phyloP scores from a whole-genome alignment of 306 rosid species.

The Comarum palustre region DNA sequence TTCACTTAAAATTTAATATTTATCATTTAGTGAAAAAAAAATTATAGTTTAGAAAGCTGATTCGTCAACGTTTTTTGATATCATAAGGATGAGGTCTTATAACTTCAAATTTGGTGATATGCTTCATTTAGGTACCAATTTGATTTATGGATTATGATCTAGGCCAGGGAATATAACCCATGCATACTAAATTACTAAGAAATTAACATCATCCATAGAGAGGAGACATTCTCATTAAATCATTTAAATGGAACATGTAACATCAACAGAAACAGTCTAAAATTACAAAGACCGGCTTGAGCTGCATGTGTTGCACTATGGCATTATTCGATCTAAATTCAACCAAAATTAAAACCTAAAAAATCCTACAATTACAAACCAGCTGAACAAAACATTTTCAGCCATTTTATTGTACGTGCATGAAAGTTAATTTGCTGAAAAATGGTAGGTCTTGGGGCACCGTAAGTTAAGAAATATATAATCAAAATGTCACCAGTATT shows the following conservation, averaged over 20 bases:
- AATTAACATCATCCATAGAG: not conserved
- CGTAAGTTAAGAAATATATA: not conserved
- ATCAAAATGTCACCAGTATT: slow-evolving; percentile 24
- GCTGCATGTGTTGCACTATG: not conserved
- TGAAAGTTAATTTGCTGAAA: not conserved
- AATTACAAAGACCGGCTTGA: too few relatives aligned
- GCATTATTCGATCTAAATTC: not conserved
- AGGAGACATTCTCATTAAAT: not conserved
- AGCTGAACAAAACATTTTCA: not conserved
- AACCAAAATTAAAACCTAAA: not conserved
- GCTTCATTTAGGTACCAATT: too few relatives aligned
- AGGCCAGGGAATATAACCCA: too few relatives aligned
- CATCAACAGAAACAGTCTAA: too few relatives aligned
- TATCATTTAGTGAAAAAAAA: too few relatives aligned
- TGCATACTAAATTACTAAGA: too few relatives aligned
- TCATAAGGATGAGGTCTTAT: too few relatives aligned
- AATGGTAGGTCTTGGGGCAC: not conserved
- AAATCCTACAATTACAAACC: not conserved
- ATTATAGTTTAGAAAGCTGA: too few relatives aligned
- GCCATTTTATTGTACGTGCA: not conserved
- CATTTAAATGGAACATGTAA: not conserved
- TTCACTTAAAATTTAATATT: too few relatives aligned
- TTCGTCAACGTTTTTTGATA: too few relatives aligned
- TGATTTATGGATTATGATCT: too few relatives aligned
- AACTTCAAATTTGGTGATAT: too few relatives aligned